Conservation (phyloP, 169 alveolate species). For the Plasmodium falciparum region DNA sequence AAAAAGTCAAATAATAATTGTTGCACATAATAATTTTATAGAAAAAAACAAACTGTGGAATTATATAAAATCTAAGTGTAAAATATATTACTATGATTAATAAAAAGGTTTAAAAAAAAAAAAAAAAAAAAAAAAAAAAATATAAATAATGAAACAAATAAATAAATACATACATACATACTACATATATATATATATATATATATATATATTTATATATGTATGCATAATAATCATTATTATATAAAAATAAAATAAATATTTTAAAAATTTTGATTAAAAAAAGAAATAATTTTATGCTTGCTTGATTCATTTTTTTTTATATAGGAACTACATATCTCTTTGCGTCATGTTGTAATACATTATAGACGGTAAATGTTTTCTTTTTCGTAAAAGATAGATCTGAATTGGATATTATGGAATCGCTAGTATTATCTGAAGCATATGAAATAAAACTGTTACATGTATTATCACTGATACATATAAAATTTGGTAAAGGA, state of each 20-base stretch:
- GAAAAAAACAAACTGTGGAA: constrained; percentile 59
- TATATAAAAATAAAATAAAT: neutral
- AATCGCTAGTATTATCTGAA: constrained; percentile 41
- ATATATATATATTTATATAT: neutral
- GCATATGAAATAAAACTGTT: constrained; percentile 67
- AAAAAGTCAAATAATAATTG: constrained; percentile 57
- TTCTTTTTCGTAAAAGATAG: constrained; percentile 53
- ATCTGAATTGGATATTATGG: constrained; percentile 53
- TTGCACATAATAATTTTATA: constrained; percentile 65
- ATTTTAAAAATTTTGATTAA: neutral
- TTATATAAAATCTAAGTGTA: constrained; percentile 23
- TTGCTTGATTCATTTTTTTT: neutral
- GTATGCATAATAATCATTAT: neutral
- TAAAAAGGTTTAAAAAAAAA: neutral
- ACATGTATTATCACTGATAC: constrained; percentile 61
- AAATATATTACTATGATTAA: constrained; percentile 36
- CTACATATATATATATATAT: neutral
- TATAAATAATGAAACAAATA: neutral
- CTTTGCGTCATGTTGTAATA: constrained; percentile 53
- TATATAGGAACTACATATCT: constrained; percentile 49
- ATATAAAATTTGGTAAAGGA: constrained; percentile 81
- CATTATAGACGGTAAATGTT: constrained; percentile 57
- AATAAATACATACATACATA: neutral
- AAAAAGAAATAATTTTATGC: neutral
- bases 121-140: constrained; percentile 11